Evolutionary conservation across 306 rosid species (phyloP), one percentile per base, ranked within the genome.

Genomic region (Calophaca sinica): DNA sequence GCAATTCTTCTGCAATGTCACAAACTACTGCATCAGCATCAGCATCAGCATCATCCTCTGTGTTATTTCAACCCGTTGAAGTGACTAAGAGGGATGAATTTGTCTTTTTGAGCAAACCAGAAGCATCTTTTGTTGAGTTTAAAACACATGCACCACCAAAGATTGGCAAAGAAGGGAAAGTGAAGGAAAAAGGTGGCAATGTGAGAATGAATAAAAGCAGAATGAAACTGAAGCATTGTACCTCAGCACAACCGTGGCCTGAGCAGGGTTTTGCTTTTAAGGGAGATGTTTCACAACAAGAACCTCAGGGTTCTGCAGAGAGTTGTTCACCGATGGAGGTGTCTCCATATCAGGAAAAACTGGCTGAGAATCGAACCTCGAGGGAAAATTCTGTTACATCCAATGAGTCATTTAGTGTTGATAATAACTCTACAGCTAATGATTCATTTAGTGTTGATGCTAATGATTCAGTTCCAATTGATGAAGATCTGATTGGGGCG

Each of bases 291-390:
- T 59, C 81, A 53, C 88, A 81, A 57, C 89, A 81, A 66, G 81
- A 70, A 26, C 13, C 45, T 11, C 90, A 78, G 78, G 84, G 77
- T 53, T 88, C 86, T 12, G 72, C 72, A 10, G 94, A 88, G 61
- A 41, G 80, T 42, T 93, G 68, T 84, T 94, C 97, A 32, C 99
- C 99, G 0, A 92, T 94, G 97, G 97, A 92, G 31, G 85, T 87
- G 75, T 94, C 99, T 50, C 97, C 97, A 2, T 94, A 92, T 80
- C 88, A 72, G 73, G 99, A 92, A 84, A 89, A 86, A 35, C 62
- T 83, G 74, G 85, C 87, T 73, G 87, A 81, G 74, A 73, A 72
- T 63, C 82, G 3, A 15, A 64, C 52, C 69, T 82, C 85, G 1
- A 84, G 94, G 83, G 92, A 85, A 73, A 87, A 59, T 84, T 94